Evolutionary conservation across 495 filamentous ascomycete species (phyloP).

Genomic region (Elaphomyces granulatus): DNA sequence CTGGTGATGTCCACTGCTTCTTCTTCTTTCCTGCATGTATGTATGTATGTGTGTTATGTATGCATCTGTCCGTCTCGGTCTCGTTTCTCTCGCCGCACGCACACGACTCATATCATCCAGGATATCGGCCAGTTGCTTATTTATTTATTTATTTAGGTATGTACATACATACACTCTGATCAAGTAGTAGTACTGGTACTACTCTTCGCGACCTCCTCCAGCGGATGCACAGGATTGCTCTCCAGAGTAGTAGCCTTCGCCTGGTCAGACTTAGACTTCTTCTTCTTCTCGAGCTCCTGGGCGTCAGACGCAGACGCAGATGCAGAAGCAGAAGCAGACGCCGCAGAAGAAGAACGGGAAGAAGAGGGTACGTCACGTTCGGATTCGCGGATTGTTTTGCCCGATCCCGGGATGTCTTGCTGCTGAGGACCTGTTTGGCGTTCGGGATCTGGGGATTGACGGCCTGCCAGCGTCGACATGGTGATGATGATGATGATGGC

Average conservation of each 20-base stretch:
- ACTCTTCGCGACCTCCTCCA: constrained; percentile 58
- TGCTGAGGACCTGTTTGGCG: constrained; percentile 49
- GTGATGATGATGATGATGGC: constrained; percentile 7
- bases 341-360: too few species aligned
- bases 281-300: constrained; percentile 16
- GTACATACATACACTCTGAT: too few species aligned
- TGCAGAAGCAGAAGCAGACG: too few species aligned
- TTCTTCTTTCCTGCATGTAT: too few species aligned
- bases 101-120: too few species aligned
- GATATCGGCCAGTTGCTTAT: too few species aligned
- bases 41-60: not conserved
- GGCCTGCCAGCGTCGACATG: constrained; percentile 53
- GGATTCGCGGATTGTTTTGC: constrained; percentile 39
- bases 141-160: too few species aligned
- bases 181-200: too few species aligned
- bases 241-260: constrained; percentile 19
- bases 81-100: not conserved
- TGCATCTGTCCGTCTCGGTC: not conserved
- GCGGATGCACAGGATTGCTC: constrained; percentile 54
- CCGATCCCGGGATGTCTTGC: constrained; percentile 36
- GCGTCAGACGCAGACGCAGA: too few species aligned
- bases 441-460: constrained; percentile 72
- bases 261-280: constrained; percentile 26
- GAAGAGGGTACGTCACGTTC: too few species aligned
- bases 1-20: too few species aligned